phyloP scores from a whole-genome alignment of 768 basidiomycete genomes.

The Suillus occidentalis region DNA sequence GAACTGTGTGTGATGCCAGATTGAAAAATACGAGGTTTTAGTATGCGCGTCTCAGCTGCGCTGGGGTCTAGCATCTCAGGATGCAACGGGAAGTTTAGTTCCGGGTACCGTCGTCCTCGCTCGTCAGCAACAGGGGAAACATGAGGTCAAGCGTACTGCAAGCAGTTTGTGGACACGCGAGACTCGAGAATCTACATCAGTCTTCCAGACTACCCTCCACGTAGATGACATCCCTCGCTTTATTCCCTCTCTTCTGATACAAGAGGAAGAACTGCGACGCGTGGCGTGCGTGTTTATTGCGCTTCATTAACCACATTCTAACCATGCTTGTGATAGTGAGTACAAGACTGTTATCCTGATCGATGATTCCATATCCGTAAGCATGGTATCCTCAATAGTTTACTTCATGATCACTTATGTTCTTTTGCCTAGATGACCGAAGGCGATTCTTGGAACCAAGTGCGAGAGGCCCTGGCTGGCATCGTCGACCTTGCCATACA shows the following conservation, averaged over 20 bases:
- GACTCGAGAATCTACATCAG: conserved; percentile 10
- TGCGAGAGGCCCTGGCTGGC: conserved; percentile 42
- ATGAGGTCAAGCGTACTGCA: background rate
- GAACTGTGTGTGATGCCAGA: conserved; percentile 15
- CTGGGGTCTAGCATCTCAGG: conserved; percentile 26
- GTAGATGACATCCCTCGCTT: conserved; percentile 29
- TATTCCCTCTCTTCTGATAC: conserved; percentile 17
- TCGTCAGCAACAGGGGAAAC: conserved; percentile 13
- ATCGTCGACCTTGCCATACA: conserved; percentile 37
- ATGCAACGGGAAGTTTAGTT: conserved; percentile 13
- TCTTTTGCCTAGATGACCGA: conserved; percentile 36
- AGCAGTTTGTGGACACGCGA: conserved; percentile 7
- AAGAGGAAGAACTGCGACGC: conserved; percentile 20
- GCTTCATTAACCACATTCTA: conserved; percentile 1
- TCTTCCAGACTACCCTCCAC: conserved; percentile 27
- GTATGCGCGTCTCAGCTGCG: conserved; percentile 36
- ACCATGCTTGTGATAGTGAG: conserved; percentile 22
- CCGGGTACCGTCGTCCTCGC: conserved; percentile 34
- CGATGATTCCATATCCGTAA: conserved; percentile 41
- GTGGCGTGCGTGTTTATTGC: conserved; percentile 26
- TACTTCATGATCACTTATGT: background rate
- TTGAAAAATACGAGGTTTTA: conserved; percentile 34
- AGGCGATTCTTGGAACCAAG: conserved; percentile 38
- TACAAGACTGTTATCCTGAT: conserved; percentile 44
- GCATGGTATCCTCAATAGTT: background rate